Conservation (phyloP, 306 rosid species). For the Acmispon strigosus region DNA sequence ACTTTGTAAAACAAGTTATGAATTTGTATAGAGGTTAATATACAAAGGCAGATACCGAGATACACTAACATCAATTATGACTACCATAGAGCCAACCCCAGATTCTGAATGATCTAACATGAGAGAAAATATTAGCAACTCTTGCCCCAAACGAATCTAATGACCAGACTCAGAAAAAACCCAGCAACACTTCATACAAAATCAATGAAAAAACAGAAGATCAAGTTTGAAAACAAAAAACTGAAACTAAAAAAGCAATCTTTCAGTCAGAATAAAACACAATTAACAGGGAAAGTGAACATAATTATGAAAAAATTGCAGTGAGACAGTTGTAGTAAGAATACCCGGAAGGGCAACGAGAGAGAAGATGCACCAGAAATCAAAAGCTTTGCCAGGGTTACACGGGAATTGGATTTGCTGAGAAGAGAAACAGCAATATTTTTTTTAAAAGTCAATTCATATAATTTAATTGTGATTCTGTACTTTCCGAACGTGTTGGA, state of each 20-base stretch:
- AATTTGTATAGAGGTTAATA: not conserved
- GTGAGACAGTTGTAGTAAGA: not conserved
- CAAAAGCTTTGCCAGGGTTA: constrained; percentile 20
- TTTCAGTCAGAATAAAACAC: not conserved
- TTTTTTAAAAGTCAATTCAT: no score
- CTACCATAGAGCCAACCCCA: not conserved
- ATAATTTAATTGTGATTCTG: no score
- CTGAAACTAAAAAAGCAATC: not conserved
- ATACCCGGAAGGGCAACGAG: constrained; percentile 18
- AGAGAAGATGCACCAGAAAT: not conserved
- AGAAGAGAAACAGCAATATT: not conserved
- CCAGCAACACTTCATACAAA: not conserved
- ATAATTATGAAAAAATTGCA: not conserved
- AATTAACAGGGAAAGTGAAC: not conserved
- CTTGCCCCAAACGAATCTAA: not conserved
- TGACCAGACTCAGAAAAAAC: constrained; percentile 3
- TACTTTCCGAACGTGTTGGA: not conserved
- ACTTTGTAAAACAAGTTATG: not conserved
- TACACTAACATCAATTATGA: not conserved
- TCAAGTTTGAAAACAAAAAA: not conserved
- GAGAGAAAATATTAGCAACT: not conserved
- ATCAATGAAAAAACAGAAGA: not conserved
- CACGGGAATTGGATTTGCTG: not conserved
- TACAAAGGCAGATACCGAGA: not conserved
- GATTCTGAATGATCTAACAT: not conserved